Evolutionary conservation across 306 rosid genomes (phyloP).

Genomic region (Begonia peltatifolia): DNA sequence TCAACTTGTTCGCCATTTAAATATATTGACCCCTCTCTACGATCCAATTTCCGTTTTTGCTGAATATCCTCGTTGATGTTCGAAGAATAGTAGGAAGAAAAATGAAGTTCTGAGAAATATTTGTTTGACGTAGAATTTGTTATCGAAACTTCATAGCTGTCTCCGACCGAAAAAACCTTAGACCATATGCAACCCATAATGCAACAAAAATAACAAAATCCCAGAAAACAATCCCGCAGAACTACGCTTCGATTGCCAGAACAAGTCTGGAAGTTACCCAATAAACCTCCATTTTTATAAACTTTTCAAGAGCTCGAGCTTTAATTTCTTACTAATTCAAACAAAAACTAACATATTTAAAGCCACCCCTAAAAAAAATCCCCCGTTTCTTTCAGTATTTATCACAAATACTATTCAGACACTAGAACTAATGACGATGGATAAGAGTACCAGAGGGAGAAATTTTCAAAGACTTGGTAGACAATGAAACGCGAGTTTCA

Average conservation of each 20-base stretch:
- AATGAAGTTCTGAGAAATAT: conserved; percentile 8
- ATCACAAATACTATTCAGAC: no score
- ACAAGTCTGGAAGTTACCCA: not conserved
- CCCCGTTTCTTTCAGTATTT: no score
- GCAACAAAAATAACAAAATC: not conserved
- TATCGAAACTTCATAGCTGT: conserved; percentile 35
- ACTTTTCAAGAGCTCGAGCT: not conserved
- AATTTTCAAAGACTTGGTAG: no score
- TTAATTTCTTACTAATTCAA: not conserved
- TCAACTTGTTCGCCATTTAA: conserved; percentile 22
- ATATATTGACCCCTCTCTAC: conserved; percentile 29
- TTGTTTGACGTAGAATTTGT: conserved; percentile 39
- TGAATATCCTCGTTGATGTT: conserved; percentile 1
- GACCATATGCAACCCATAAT: conserved; percentile 57
- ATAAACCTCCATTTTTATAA: not conserved
- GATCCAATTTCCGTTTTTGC: conserved; percentile 24
- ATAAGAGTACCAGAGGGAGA: no score
- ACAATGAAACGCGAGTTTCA: no score
- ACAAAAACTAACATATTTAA: not conserved
- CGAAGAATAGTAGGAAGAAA: not conserved
- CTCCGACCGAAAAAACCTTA: conserved; percentile 52
- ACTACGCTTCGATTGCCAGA: not conserved
- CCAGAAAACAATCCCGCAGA: not conserved
- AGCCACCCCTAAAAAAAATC: no score
- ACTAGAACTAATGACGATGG: no score